phyloP scores from a whole-genome alignment of 371 early-diverging fungal genomes.

The Mucor lusitanicus region DNA sequence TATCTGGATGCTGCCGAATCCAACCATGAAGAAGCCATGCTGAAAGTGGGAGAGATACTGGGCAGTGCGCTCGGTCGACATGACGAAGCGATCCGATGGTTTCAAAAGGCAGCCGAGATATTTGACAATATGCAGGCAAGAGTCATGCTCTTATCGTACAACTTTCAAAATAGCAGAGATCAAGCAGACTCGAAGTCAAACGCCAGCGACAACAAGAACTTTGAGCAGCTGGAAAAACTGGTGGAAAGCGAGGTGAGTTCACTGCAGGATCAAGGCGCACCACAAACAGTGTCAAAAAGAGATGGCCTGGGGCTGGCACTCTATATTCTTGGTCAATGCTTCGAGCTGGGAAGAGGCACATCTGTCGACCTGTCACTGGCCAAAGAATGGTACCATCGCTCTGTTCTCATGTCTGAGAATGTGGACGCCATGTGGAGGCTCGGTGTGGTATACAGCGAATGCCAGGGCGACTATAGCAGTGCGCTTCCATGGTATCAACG shows the following conservation, averaged over 20 bases:
- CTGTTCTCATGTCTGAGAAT: constrained; percentile 11
- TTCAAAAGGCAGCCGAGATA: constrained; percentile 4
- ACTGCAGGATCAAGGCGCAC: not conserved
- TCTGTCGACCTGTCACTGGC: not conserved
- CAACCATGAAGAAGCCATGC: constrained; percentile 6
- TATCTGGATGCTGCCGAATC: constrained; percentile 9
- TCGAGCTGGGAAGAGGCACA: constrained; percentile 21
- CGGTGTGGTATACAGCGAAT: constrained; percentile 20
- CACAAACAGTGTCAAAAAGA: not conserved
- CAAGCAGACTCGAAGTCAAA: not conserved
- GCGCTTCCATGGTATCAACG: constrained; percentile 34
- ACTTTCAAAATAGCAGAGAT: not conserved
- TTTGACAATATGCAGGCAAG: constrained; percentile 12
- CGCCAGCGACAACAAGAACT: not conserved
- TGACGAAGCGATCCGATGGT: constrained; percentile 18
- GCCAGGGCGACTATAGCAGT: constrained; percentile 12
- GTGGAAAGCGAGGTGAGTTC: not conserved
- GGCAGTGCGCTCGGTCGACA: not conserved
- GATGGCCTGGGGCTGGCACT: constrained; percentile 15
- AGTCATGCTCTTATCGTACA: constrained; percentile 17
- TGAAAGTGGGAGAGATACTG: constrained; percentile 12
- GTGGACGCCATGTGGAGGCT: constrained; percentile 30
- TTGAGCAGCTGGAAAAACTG: not conserved
- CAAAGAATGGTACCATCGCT: constrained; percentile 13
- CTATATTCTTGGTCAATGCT: constrained; percentile 27